Evolutionary conservation across 129 eudicot species (phyloP).

Genomic region (Flaveria ramosissima): DNA sequence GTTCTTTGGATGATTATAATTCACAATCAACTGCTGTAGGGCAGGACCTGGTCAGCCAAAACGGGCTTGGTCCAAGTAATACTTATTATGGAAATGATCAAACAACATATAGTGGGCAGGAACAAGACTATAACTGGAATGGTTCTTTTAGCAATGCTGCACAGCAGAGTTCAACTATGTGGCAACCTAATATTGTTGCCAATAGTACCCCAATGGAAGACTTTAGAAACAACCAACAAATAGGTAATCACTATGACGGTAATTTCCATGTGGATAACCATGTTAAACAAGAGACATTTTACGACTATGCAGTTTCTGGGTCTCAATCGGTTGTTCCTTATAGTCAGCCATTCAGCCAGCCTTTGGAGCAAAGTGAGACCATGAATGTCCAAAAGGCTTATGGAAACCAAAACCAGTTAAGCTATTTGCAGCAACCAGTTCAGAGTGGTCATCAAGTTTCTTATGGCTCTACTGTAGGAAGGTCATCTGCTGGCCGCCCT

Average conservation of each 20-base stretch:
- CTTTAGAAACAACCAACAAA: constrained; percentile 34
- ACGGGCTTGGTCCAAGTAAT: constrained; percentile 44
- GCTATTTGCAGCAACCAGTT: constrained; percentile 30
- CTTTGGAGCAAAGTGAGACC: constrained; percentile 45
- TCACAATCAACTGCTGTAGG: constrained; percentile 46
- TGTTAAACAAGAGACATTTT: constrained; percentile 49
- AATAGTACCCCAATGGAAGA: constrained; percentile 26
- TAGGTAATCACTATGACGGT: constrained; percentile 35
- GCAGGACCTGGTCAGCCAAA: constrained; percentile 48
- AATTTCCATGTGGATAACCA: constrained; percentile 40
- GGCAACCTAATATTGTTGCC: constrained; percentile 46
- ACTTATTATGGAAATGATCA: constrained; percentile 42
- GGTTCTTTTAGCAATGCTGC: constrained; percentile 38
- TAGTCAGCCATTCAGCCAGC: constrained; percentile 47
- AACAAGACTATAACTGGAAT: constrained; percentile 50
- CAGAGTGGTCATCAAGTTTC: constrained; percentile 55
- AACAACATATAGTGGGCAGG: constrained; percentile 30
- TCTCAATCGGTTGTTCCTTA: constrained; percentile 48
- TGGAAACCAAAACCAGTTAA: constrained; percentile 28
- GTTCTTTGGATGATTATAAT: constrained; percentile 58
- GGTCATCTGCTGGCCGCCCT: constrained; percentile 93
- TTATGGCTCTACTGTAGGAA: constrained; percentile 52
- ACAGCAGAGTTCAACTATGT: constrained; percentile 45
- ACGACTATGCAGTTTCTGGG: constrained; percentile 39
- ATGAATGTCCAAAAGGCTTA: constrained; percentile 45